These are phyloP conservation scores for Conticribra weissflogii DNA, from an alignment of 108 stramenopile species.

Conservation along the genomic window DNA sequence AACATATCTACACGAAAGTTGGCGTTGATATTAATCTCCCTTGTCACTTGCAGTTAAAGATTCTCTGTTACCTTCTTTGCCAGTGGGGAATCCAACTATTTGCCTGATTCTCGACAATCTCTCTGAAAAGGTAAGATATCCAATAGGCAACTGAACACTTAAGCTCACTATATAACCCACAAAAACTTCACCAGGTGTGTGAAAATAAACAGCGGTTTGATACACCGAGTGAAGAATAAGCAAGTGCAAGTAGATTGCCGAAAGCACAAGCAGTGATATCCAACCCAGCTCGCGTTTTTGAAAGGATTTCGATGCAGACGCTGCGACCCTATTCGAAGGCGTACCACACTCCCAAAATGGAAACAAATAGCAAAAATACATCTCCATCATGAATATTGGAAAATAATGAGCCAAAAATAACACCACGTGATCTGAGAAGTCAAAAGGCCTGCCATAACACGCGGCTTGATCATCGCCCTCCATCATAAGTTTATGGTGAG, in stretches of 20 bases:
- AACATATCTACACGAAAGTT: too few species aligned
- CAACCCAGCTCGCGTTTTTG: conserved; percentile 2
- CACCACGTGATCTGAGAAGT: conserved; percentile 90
- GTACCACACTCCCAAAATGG: conserved; percentile 52
- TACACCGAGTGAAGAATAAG: conserved; percentile 63
- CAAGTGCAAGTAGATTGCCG: conserved; percentile 69
- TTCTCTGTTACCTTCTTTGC: background rate
- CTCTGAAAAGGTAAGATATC: conserved; percentile 45
- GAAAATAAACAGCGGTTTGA: conserved; percentile 80
- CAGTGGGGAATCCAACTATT: conserved; percentile 34
- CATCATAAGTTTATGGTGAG: conserved; percentile 35
- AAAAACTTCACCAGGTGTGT: conserved; percentile 66
- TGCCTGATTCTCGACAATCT: conserved; percentile 8
- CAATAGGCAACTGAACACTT: conserved; percentile 68
- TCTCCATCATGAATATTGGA: conserved; percentile 67
- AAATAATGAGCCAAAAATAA: conserved; percentile 82
- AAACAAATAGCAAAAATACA: conserved; percentile 49
- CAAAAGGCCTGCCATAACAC: conserved; percentile 71
- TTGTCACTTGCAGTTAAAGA: conserved; percentile 5
- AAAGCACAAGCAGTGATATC: conserved; percentile 33
- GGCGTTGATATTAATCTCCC: conserved; percentile 13
- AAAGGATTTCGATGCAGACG: background rate
- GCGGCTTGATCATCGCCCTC: conserved; percentile 27
- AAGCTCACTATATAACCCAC: conserved; percentile 74
- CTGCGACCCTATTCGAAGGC: background rate